Conservation (phyloP, 108 stramenopile genomes). For the Nitzschia sp. region DNA sequence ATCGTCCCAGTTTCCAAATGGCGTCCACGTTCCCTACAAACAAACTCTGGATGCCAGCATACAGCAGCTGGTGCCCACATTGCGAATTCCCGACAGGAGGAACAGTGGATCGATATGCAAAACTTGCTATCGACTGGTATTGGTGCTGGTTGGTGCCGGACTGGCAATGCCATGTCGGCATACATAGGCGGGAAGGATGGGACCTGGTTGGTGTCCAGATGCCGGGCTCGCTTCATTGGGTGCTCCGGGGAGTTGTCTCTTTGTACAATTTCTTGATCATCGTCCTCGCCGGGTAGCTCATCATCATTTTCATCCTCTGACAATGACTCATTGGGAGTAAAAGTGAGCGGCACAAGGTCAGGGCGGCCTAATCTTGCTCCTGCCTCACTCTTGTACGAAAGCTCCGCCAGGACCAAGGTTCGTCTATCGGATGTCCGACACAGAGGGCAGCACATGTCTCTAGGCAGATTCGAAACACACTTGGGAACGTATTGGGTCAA, state of each 20-base stretch:
- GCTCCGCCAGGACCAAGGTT: constrained; percentile 8
- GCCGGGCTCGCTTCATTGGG: not conserved
- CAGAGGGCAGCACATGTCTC: constrained; percentile 5
- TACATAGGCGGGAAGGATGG: constrained; percentile 5
- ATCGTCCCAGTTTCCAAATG: not conserved
- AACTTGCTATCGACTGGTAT: constrained; percentile 2
- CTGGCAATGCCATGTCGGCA: constrained; percentile 12
- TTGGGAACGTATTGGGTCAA: not conserved
- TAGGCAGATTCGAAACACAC: constrained; percentile 1
- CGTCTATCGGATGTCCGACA: not conserved
- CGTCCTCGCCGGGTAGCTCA: not conserved
- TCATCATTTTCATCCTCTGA: not conserved
- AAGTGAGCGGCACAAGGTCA: constrained; percentile 1
- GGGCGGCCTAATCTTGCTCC: not conserved
- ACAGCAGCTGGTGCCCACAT: constrained; percentile 12
- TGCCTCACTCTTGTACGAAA: not conserved
- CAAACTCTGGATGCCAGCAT: not conserved
- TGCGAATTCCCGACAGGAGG: constrained; percentile 8
- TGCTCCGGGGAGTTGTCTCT: not conserved
- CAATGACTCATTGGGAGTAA: not conserved
- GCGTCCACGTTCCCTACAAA: not conserved
- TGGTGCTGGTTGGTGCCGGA: not conserved
- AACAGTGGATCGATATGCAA: constrained; percentile 10
- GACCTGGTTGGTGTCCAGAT: no score
- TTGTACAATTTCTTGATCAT: not conserved